Evolutionary conservation across 805 yeast species (phyloP).

Genomic region (Yarrowia sp.): DNA sequence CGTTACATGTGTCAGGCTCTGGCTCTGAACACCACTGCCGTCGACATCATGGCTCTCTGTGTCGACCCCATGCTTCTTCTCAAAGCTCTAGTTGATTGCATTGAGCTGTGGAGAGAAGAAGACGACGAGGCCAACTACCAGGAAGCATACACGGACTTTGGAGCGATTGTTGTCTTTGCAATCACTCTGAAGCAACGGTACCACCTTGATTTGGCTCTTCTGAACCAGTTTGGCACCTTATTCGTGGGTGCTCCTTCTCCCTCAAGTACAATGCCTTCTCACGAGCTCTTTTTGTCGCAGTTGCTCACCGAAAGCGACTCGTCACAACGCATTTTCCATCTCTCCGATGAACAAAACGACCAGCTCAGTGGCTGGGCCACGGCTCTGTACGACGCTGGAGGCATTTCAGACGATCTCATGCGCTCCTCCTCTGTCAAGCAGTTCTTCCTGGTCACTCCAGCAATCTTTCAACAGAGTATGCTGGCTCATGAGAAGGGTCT

Average conservation of each 20-base stretch:
- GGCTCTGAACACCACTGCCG: slow-evolving; percentile 53
- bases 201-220: slow-evolving; percentile 44
- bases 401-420: slow-evolving; percentile 84
- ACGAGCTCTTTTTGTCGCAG: slow-evolving; percentile 35
- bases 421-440: slow-evolving; percentile 70
- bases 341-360: slow-evolving; percentile 45
- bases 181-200: slow-evolving; percentile 53
- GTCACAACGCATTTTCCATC: slow-evolving; percentile 37
- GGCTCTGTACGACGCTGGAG: slow-evolving; percentile 81
- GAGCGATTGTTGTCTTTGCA: slow-evolving; percentile 62
- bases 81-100: slow-evolving; percentile 57
- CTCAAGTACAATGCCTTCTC: slow-evolving; percentile 39
- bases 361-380: slow-evolving; percentile 73
- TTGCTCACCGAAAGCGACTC: slow-evolving; percentile 41
- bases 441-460: slow-evolving; percentile 71
- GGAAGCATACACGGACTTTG: slow-evolving; percentile 72
- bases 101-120: slow-evolving; percentile 59
- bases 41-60: slow-evolving; percentile 57
- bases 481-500: slow-evolving; percentile 63
- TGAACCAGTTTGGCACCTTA: slow-evolving; percentile 18
- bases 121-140: slow-evolving; percentile 68
- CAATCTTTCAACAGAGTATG: slow-evolving; percentile 74
- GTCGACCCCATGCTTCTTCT: slow-evolving; percentile 55
- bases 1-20: slow-evolving; percentile 62
- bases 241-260: slow-evolving; percentile 40